phyloP scores from a whole-genome alignment of 441 rosid species.

The Dalechampia spathulata region DNA sequence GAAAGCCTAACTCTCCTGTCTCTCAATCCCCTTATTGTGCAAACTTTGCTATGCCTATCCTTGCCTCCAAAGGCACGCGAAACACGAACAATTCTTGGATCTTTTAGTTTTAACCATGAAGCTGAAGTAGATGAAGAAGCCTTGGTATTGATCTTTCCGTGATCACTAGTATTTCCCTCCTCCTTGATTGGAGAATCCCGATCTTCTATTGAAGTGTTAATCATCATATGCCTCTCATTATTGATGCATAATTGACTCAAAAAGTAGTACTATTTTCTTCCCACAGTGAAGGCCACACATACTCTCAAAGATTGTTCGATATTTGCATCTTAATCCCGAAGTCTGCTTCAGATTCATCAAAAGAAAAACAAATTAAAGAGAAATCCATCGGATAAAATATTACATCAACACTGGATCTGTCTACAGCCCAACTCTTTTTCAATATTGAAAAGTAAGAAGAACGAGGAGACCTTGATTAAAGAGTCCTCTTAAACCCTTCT shows the following conservation, averaged over 20 bases:
- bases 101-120: slow-evolving; percentile 60
- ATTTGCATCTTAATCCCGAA: slow-evolving; percentile 9
- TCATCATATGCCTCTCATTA: slow-evolving; percentile 40
- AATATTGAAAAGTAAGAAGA: too few species aligned
- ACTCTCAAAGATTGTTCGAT: too few species aligned
- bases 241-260: slow-evolving; percentile 16
- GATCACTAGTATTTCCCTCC: slow-evolving; percentile 20
- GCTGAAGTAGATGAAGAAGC: slow-evolving; percentile 42
- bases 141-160: too few species aligned
- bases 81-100: slow-evolving; percentile 82
- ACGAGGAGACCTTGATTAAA: too few species aligned
- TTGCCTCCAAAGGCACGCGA: slow-evolving; percentile 79
- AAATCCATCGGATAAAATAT: background rate
- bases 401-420: background rate
- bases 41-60: slow-evolving; percentile 96
- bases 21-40: slow-evolving; percentile 79
- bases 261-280: background rate
- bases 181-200: slow-evolving; percentile 25
- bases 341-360: slow-evolving; percentile 9
- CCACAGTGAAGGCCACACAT: too few species aligned
- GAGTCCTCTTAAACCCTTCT: too few species aligned
- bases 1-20: slow-evolving; percentile 89
- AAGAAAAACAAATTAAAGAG: slow-evolving; percentile 2
- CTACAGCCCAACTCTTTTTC: background rate
- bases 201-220: slow-evolving; percentile 35